These are phyloP conservation scores for Clarireedia hainanense DNA, from an alignment of 2,329 filamentous ascomycete genomes.

Conservation along the genomic window DNA sequence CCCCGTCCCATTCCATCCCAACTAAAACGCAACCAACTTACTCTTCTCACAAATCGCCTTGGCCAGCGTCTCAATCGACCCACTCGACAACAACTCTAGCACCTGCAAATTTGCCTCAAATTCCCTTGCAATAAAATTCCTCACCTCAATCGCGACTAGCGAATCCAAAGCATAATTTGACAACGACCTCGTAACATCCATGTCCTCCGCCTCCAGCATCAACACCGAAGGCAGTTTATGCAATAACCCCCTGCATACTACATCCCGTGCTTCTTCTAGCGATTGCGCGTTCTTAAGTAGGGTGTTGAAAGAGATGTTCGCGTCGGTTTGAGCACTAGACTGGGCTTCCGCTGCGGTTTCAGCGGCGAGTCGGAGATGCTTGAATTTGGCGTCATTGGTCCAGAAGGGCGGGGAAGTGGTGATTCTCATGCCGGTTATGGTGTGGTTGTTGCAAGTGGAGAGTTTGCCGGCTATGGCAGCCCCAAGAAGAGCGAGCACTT, in stretches of 20 bases:
- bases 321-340: constrained; percentile 6
- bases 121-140: constrained; percentile 34
- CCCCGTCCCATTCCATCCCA: background rate
- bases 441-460: constrained; percentile 39
- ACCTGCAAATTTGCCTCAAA: constrained; percentile 39
- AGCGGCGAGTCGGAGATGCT: constrained; percentile 33
- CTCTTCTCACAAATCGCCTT: constrained; percentile 40
- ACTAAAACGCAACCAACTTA: constrained; percentile 21
- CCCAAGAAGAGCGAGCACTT: constrained; percentile 46
- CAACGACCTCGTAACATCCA: constrained; percentile 38
- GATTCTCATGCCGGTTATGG: constrained; percentile 47
- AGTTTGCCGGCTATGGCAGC: constrained; percentile 42
- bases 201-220: constrained; percentile 41
- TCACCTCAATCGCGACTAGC: constrained; percentile 28
- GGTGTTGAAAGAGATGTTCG: constrained; percentile 36
- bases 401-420: constrained; percentile 42
- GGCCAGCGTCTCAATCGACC: constrained; percentile 40
- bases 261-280: constrained; percentile 37
- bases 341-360: constrained; percentile 30
- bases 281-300: constrained; percentile 37
- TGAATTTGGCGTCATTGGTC: constrained; percentile 47
- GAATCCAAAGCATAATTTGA: constrained; percentile 36
- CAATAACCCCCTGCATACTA: constrained; percentile 38
- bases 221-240: constrained; percentile 41
- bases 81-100: constrained; percentile 45